Evolutionary conservation across 2,329 filamentous ascomycete genomes (phyloP).

Genomic region (Podosphaera leucotricha): DNA sequence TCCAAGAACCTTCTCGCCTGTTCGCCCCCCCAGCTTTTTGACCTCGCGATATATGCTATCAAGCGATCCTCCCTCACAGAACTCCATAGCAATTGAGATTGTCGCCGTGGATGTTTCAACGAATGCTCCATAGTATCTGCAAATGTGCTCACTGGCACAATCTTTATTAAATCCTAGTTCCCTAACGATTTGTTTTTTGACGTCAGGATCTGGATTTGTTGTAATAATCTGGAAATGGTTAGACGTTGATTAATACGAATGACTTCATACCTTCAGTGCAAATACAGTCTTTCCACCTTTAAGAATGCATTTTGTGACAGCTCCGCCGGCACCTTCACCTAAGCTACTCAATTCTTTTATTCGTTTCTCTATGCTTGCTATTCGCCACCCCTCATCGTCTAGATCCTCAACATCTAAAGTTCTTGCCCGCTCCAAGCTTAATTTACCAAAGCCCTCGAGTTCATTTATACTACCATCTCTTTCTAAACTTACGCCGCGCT

Average conservation of each 20-base stretch:
- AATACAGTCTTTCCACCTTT: constrained; percentile 87
- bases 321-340: constrained; percentile 86
- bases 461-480: constrained; percentile 59
- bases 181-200: constrained; percentile 94
- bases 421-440: constrained; percentile 60
- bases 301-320: constrained; percentile 74
- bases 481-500: constrained; percentile 56
- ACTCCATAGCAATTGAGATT: constrained; percentile 98
- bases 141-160: constrained; percentile 88
- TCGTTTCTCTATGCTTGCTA: constrained; percentile 68
- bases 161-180: constrained; percentile 96
- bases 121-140: constrained; percentile 91
- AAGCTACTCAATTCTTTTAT: constrained; percentile 75
- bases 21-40: constrained; percentile 79
- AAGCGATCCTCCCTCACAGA: constrained; percentile 86
- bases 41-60: constrained; percentile 97
- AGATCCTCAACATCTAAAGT: constrained; percentile 81
- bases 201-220: constrained; percentile 88
- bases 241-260: neutral
- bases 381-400: constrained; percentile 86
- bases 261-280: constrained; percentile 57
- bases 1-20: constrained; percentile 88
- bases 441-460: constrained; percentile 52
- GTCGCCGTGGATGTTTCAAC: constrained; percentile 89
- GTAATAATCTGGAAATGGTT: constrained; percentile 58